Evolutionary conservation across 2,329 filamentous ascomycete species (phyloP), one percentile per base, ranked within the genome.

Genomic region (Cladorrhinum sp.): DNA sequence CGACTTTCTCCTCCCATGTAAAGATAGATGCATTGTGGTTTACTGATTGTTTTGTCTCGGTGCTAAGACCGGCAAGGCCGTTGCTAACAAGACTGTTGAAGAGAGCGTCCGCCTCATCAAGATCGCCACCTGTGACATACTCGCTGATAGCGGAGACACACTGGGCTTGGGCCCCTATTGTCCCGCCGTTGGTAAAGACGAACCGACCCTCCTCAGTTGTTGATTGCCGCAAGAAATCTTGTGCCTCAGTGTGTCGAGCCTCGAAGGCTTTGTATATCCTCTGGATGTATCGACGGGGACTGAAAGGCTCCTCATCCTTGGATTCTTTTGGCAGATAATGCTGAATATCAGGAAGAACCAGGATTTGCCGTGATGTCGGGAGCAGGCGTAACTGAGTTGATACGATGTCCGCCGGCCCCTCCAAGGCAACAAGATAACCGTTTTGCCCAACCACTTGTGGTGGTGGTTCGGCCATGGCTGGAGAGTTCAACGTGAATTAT

Each of bases 121-220:
- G 65, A 65, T 84, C 76, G 1, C 82, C 83, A 41, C 76, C 68
- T 1, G 81, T 83, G 58, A 81, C 72, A 60, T 83, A 74, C 55
- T 81, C 72, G 69, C 80, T 80, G 55, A 88, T 85, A 27, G 76
- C 74, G 36, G 75, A 73, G 58, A 88, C 78, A 66, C 85, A 88
- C 23, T 79, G 73, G 5, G 79, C 72, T 57, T 81, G 79, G 1
- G 84, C 84, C 58, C 79, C 76, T 9, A 81, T 76, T 2, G 81
- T 83, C 9, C 85, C 84, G 2, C 85, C 85, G 56, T 85, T 80
- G 71, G 85, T 74, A 64, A 88, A 86, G 7, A 86, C 85, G 3
- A 88, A 70, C 59, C 80, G 79, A 64, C 81, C 85, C 60, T 78
- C 77, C 55, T 72, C 71, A 9, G 74, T 68, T 1, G 76, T 77